phyloP scores from a whole-genome alignment of 306 rosid genomes.

The Lathyrus sativus region DNA sequence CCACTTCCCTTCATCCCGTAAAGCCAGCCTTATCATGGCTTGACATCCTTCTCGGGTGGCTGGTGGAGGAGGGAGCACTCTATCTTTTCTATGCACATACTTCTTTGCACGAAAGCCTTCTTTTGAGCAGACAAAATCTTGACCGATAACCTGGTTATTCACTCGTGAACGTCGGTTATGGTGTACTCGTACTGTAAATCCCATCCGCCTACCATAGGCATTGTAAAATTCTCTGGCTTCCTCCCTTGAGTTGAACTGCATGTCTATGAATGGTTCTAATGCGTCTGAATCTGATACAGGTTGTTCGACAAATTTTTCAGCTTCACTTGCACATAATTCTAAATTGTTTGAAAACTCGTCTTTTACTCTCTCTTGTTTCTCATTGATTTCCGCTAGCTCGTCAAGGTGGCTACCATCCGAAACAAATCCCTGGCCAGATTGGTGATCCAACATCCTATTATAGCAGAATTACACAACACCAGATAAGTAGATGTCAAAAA shows the following conservation, averaged over 20 bases:
- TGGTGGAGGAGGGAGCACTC: conserved; percentile 79
- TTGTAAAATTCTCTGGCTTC: conserved; percentile 76
- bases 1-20: conserved; percentile 70
- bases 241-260: conserved; percentile 73
- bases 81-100: conserved; percentile 68
- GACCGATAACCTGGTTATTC: conserved; percentile 71
- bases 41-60: conserved; percentile 74
- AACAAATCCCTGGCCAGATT: conserved; percentile 50
- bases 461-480: conserved; percentile 23
- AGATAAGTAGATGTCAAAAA: conserved; percentile 9
- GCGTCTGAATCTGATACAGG: conserved; percentile 46
- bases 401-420: conserved; percentile 64
- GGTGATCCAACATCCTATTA: conserved; percentile 52
- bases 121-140: conserved; percentile 79
- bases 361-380: conserved; percentile 40
- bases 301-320: conserved; percentile 49
- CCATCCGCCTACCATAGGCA: conserved; percentile 59
- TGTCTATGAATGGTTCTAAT: conserved; percentile 55
- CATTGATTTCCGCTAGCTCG: conserved; percentile 49
- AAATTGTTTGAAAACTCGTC: conserved; percentile 43
- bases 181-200: conserved; percentile 73
- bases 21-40: conserved; percentile 74
- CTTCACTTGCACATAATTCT: conserved; percentile 49
- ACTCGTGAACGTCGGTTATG: conserved; percentile 79
- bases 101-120: conserved; percentile 79